phyloP scores from a whole-genome alignment of 1,284 basidiomycete species.

The Trametes sp. region DNA sequence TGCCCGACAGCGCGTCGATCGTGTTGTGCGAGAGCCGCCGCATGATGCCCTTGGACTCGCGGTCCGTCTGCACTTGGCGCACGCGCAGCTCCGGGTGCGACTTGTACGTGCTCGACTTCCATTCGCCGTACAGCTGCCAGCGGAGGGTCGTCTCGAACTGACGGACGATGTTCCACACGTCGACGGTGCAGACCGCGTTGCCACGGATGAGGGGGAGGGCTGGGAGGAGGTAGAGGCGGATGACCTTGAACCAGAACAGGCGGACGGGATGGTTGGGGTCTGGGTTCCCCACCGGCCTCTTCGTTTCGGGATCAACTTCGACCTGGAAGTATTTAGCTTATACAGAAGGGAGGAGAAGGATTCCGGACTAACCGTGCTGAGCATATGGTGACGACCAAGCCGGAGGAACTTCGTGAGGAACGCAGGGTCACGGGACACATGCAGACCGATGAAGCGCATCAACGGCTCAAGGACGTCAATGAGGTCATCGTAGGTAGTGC shows the following conservation, averaged over 20 bases:
- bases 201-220: constrained; percentile 86
- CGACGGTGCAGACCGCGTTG: constrained; percentile 87
- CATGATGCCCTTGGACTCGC: constrained; percentile 83
- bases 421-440: constrained; percentile 75
- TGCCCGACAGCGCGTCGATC: constrained; percentile 82
- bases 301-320: constrained; percentile 60
- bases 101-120: constrained; percentile 80
- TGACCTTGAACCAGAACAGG: constrained; percentile 82
- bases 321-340: constrained; percentile 43
- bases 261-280: constrained; percentile 65
- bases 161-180: constrained; percentile 87
- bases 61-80: constrained; percentile 74
- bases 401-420: constrained; percentile 70
- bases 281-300: constrained; percentile 57
- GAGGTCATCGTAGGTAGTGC: constrained; percentile 71
- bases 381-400: constrained; percentile 60
- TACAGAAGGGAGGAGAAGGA: not conserved
- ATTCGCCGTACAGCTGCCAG: constrained; percentile 95
- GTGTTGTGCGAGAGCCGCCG: constrained; percentile 86
- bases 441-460: constrained; percentile 77
- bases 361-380: constrained; percentile 47
- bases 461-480: constrained; percentile 78
- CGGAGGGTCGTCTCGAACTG: constrained; percentile 82
- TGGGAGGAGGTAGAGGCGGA: constrained; percentile 87
- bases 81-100: constrained; percentile 79